These are phyloP conservation scores for Monilinia polystroma DNA, from an alignment of 2,329 filamentous ascomycete species.

Conservation along the genomic window DNA sequence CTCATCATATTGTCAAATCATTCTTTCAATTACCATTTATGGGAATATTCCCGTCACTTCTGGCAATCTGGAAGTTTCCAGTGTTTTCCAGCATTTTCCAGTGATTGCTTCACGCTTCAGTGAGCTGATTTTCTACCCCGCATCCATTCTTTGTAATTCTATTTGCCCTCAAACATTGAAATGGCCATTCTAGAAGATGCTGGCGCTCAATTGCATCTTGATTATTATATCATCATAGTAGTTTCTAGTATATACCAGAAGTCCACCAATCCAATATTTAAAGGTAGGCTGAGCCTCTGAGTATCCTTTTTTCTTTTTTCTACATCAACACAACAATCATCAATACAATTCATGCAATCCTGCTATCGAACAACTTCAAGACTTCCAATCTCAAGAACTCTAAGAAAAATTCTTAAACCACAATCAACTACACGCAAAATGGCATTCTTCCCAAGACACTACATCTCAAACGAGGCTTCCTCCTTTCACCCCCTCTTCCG, in stretches of 20 bases:
- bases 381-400: slow-evolving; percentile 21
- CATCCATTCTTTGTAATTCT: slow-evolving; percentile 13
- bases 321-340: slow-evolving; percentile 24
- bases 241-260: slow-evolving; percentile 23
- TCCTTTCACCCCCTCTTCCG: slow-evolving; percentile 62
- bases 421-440: slow-evolving; percentile 47
- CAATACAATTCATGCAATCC: slow-evolving; percentile 23
- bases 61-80: slow-evolving; percentile 11
- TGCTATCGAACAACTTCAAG: slow-evolving; percentile 14
- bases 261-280: slow-evolving; percentile 17
- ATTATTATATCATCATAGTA: slow-evolving; percentile 2
- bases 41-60: not conserved
- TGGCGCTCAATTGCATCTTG: not conserved
- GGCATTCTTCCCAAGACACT: slow-evolving; percentile 58
- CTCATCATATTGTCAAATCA: not conserved
- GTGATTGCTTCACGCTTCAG: slow-evolving; percentile 8
- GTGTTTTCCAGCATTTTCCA: slow-evolving; percentile 4
- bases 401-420: slow-evolving; percentile 32
- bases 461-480: slow-evolving; percentile 40
- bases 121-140: slow-evolving; percentile 11
- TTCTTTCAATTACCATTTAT: not conserved
- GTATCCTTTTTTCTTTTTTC: slow-evolving; percentile 10
- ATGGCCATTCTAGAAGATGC: slow-evolving; percentile 8
- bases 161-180: slow-evolving; percentile 7
- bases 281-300: slow-evolving; percentile 8